Base-by-base conservation (phyloP, 2,329 filamentous ascomycete genomes). In the Cytospora piceae region DNA sequence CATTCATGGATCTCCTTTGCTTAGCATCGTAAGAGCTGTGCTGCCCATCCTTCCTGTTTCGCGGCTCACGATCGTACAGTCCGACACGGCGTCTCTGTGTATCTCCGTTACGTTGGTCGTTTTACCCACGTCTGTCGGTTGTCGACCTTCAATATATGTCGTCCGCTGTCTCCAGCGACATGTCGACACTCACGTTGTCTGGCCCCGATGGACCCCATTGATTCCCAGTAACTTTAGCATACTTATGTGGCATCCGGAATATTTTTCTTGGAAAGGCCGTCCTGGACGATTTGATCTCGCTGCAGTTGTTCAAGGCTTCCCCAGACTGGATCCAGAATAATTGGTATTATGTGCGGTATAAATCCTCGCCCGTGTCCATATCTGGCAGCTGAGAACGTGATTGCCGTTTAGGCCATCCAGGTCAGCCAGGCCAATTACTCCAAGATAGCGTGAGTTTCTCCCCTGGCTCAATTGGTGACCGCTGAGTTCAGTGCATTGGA, bases 401-500 rank as follows among this genome's bases (percentile, higher is more conserved):
- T 39, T 27, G 6, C 24, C 29, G 14, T 56, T 17, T 29, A 31
- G 24, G 15, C 49, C 37, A 42, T 51, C 22, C 17, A 37, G n/a
- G n/a, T n/a, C n/a, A n/a, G n/a, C n/a, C n/a, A n/a, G n/a, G n/a
- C n/a, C n/a, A n/a, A n/a, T n/a, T n/a, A n/a, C n/a, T 4, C 31
- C 7, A 5, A 56, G 31, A 63, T 63, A 67, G 37, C 55, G 56
- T 1, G 69, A 72, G 34, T 66, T 68, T 59, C 65, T 66, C 37
- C 76, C 75, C n/a, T n/a, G n/a, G n/a, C n/a, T n/a, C n/a, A n/a
- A n/a, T n/a, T n/a, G n/a, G 84, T 81, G 57, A 85, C 82, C 3
- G 78, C 77, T 4, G 81, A 71, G 59, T 84, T 79, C 12, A 85
- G 71, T 2, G 82, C 82, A 60, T 76, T 79, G 0, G 77, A 77